These are phyloP conservation scores for Saccharomycopsis javanensis DNA, from an alignment of 805 yeast genomes.

Conservation along the genomic window DNA sequence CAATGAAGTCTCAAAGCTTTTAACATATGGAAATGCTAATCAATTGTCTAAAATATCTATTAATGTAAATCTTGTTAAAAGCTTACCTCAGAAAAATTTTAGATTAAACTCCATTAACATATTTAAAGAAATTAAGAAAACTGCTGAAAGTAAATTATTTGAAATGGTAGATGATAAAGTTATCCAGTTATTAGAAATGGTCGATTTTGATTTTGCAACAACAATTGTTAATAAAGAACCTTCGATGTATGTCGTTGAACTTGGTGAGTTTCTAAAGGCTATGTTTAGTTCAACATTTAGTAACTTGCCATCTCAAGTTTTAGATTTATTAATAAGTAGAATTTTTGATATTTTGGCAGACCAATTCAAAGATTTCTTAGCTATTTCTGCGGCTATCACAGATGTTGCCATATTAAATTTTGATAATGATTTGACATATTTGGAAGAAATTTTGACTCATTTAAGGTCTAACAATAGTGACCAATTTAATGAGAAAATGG, in stretches of 20 bases:
- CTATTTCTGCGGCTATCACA: constrained; percentile 41
- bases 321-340: constrained; percentile 71
- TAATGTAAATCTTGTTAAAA: constrained; percentile 29
- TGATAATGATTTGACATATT: constrained; percentile 66
- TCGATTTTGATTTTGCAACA: constrained; percentile 79
- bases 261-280: constrained; percentile 76
- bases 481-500: constrained; percentile 2
- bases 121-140: constrained; percentile 50
- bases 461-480: constrained; percentile 20
- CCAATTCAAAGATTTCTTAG: constrained; percentile 52
- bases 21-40: constrained; percentile 28
- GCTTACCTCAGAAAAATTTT: constrained; percentile 29
- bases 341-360: constrained; percentile 79
- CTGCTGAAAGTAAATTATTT: constrained; percentile 74
- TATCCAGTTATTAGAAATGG: constrained; percentile 69
- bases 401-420: constrained; percentile 62
- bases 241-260: constrained; percentile 65
- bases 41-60: constrained; percentile 30
- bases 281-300: constrained; percentile 78
- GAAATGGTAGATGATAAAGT: constrained; percentile 74
- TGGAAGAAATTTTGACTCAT: constrained; percentile 43
- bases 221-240: constrained; percentile 46
- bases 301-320: constrained; percentile 67
- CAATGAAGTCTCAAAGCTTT: constrained; percentile 42
- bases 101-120: constrained; percentile 41